Evolutionary conservation across 805 yeast species (phyloP).

Genomic region (Kazachstania martiniae): DNA sequence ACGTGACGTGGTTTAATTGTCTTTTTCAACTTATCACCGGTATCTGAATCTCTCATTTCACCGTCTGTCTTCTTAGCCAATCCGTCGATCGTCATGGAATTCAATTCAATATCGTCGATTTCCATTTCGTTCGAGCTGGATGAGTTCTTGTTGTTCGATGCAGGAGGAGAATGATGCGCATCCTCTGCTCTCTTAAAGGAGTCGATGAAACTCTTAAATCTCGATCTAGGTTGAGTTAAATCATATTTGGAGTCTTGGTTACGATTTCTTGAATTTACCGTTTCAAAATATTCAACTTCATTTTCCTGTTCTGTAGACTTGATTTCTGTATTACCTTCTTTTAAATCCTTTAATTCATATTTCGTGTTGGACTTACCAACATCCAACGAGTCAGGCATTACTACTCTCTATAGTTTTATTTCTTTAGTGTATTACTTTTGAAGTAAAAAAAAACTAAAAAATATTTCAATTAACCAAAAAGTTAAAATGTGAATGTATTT

Average conservation of each 20-base stretch:
- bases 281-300: conserved; percentile 19
- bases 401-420: too few species aligned
- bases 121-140: too few species aligned
- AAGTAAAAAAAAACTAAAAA: too few species aligned
- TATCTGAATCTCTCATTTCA: conserved; percentile 3
- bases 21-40: conserved; percentile 26
- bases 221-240: too few species aligned
- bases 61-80: neutral
- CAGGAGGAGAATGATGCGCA: neutral
- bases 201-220: conserved; percentile 8
- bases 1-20: conserved; percentile 38
- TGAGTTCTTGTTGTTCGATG: neutral
- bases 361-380: conserved; percentile 3
- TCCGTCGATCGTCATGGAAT: neutral
- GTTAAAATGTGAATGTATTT: too few species aligned
- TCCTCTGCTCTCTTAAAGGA: conserved; percentile 16
- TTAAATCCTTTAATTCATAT: conserved; percentile 6
- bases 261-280: conserved; percentile 1
- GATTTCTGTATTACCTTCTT: conserved; percentile 5
- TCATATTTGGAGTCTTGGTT: too few species aligned
- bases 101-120: conserved; percentile 1
- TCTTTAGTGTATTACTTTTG: too few species aligned
- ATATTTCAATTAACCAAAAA: too few species aligned
- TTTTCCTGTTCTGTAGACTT: conserved; percentile 14
- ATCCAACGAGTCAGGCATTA: conserved; percentile 1